Base-by-base conservation (phyloP, 805 yeast genomes). In the Wickerhamiella occidentalis region DNA sequence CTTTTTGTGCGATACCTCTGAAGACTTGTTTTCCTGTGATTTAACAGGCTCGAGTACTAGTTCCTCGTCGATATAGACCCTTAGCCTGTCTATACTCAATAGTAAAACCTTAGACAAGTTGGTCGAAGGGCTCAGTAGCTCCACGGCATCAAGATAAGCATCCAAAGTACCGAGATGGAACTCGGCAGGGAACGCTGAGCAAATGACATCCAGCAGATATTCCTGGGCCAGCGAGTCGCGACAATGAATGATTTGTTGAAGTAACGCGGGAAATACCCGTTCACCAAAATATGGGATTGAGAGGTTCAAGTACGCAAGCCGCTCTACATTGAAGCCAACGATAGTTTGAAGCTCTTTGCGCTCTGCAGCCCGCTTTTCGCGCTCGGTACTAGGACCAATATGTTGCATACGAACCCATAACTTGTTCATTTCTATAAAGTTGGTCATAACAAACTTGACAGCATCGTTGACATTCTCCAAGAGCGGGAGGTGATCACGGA, bases 381-480 rank as follows among this genome's bases (percentile, higher is more conserved):
- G 74, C 58, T 90, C 96, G 38, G 83, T 75, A 3, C 90, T 77
- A 54, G 86, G 95, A 1, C 97, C 97, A 65, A 87, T 95, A 63
- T 88, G 95, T 66, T 90, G 97, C 55, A 88, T 70, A 47, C 98
- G 75, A 3, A 92, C 97, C 98, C 98, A 92, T 43, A 92, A 71
- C 64, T 92, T 92, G 69, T 92, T 92, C 98, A 92, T 92, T 64
- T 92, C 98, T 51, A 90, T 79, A 63, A 92, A 92, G 63, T 92
- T 92, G 17, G 85, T 77, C 47, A 85, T 73, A 30, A 88, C 76
- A 60, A 88, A 90, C 51, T 80, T 78, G 38, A 86, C 82, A 2
- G 88, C 78, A 54, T 82, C 87, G 44, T 74, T 68, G 45, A 81
- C 68, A 56, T 75, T 61, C 18, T 44, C 40, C 19, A 45, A 23